Base-by-base conservation (phyloP, 2,329 filamentous ascomycete genomes). In the Fusarium avenaceum region DNA sequence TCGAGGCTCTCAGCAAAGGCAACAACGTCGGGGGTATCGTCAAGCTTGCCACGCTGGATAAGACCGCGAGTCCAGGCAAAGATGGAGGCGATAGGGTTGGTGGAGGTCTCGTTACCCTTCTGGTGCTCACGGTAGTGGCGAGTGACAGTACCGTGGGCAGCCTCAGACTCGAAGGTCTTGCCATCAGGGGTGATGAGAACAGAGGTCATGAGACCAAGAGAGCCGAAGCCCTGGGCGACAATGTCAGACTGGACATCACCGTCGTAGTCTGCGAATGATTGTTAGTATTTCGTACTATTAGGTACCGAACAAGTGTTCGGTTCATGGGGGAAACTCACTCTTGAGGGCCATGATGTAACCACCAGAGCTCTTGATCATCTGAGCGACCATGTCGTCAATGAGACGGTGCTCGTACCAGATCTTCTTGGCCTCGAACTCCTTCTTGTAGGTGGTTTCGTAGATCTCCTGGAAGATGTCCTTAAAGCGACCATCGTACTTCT, bases 351-450 rank as follows among this genome's bases (percentile, higher is more conserved):
- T 97, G 79, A 98, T 89, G 83, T 96, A 97, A 69, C 96, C 96
- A 74, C 96, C 96, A 76, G 91, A 89, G 83, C 92, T 96, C 92
- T 99, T 99, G 87, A 99, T 92, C 96, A 99, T 99, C 87, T 99
- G 96, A 49, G 96, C 96, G 70, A 99, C 96, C 96, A 99, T 98
- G 84, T 99, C 96, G 83, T 99, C 96, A 78, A 99, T 98, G 73
- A 99, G 87, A 77, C 96, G 92, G 85, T 99, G 96, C 90, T 99
- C 96, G 80, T 99, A 98, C 96, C 96, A 98, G 84, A 98, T 97
- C 68, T 88, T 88, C 86, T 94, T 93, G 77, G 90, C 90, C 79
- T 97, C 94, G 75, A 98, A 98, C 44, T 93, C 87, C 79, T 88
- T 86, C 86, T 92, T 91, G 86, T 98, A 99, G 75, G 90, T 84